Percentiles rank a stretch among this genome's conserved stretches.
Conservation (phyloP, 805 yeast species). For the Cyberlindnera bimundalis region DNA sequence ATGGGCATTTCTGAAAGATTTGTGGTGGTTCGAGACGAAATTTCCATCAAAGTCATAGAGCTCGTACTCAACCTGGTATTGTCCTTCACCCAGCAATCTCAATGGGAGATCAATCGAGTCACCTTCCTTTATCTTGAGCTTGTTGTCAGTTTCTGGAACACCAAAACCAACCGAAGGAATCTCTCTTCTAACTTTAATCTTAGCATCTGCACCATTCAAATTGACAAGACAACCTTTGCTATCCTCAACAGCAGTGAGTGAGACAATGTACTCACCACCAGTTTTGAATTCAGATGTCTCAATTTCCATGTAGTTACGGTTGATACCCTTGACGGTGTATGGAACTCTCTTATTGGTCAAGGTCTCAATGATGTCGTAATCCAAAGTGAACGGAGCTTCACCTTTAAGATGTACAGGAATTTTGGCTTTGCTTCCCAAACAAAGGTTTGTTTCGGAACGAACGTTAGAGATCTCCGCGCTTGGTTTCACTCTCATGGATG, state of each 20-base stretch:
- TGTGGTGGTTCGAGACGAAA: conserved; percentile 23
- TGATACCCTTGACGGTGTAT: conserved; percentile 39
- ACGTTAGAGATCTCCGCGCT: conserved; percentile 35
- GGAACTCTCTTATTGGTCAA: conserved; percentile 46
- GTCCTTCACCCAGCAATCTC: conserved; percentile 53
- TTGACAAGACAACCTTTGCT: conserved; percentile 76
- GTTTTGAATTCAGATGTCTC: conserved; percentile 49
- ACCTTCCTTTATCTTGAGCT: conserved; percentile 56
- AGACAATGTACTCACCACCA: conserved; percentile 74
- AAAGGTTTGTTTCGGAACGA: conserved; percentile 29
- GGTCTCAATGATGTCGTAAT: conserved; percentile 63
- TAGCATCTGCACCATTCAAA: conserved; percentile 58
- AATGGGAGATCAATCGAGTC: conserved; percentile 56
- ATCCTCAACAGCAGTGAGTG: conserved; percentile 66
- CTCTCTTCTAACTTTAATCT: conserved; percentile 65
- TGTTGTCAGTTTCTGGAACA: conserved; percentile 33
- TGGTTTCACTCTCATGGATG: conserved; percentile 72
- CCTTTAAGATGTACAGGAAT: conserved; percentile 70
- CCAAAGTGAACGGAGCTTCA: conserved; percentile 69
- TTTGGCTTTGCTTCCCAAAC: conserved; percentile 43
- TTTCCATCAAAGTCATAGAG: conserved; percentile 30
- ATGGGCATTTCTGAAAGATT: conserved; percentile 19
- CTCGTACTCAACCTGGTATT: conserved; percentile 40
- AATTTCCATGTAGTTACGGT: conserved; percentile 37
- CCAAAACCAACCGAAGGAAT: conserved; percentile 57